Evolutionary conservation across 345 rosid genomes (phyloP), one percentile per base, ranked within the genome.

Genomic region (Arabidopsis arenosa): DNA sequence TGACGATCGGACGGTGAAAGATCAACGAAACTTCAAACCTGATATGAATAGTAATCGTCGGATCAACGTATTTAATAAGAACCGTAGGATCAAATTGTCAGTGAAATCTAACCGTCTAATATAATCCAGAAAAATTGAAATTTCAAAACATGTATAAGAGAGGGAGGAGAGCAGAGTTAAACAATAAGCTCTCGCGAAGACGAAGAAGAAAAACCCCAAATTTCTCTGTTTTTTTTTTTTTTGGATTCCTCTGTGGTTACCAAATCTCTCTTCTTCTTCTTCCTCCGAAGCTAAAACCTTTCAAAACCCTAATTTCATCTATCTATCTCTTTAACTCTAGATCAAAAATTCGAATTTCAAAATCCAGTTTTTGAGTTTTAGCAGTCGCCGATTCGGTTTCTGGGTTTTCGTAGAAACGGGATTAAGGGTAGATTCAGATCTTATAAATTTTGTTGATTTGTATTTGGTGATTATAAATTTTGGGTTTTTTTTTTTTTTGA

Each of bases 91-190:
- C 5, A 30, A 4, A 52, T 32, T 4, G 2, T 0, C 57, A 1
- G 4, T 28, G 32, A 33, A 82, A 93, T 88, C 96, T 44, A 59
- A 67, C 97, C 94, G 75, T 88, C 82, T 74, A 84, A 87, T 84
- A 73, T 52, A 85, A 84, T 73, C 70, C 57, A 66, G 79, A 86
- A 49, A 23, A 77, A 84, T 83, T 86, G 88, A 81, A 92, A 89
- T 85, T 95, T 95, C 91, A 95, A 95, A 90, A 90, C 85, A 84
- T 83, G 73, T 45, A 67, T 81, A 87, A 86, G 96, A 94, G 99
- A 85, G 99, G 95, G 97, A 60, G 68, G 66, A 72, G 18, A 6
- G n/a, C 13, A 45, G 66, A 70, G 48, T 48, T 48, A 75, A 23
- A 45, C 18, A 8, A 41, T 44, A 41, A 63, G 53, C 54, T 58